These are phyloP conservation scores for Alternaria sp. DNA, from an alignment of 2,329 filamentous ascomycete species.

Conservation along the genomic window DNA sequence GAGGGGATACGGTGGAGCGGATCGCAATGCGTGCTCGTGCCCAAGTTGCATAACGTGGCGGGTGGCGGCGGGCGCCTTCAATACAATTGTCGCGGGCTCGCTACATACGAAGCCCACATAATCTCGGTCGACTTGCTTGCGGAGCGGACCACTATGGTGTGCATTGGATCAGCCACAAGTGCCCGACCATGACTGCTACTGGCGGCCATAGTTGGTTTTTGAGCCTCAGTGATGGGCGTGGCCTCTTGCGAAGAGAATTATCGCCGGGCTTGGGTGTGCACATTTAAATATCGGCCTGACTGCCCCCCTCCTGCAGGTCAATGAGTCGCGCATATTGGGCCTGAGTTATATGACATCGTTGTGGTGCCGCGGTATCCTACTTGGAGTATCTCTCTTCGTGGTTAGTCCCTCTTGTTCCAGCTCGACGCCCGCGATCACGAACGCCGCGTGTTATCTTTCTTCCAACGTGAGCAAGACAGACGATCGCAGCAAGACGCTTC, in stretches of 20 bases:
- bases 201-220: slow-evolving; percentile 3
- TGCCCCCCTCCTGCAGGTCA: slow-evolving; percentile 17
- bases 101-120: slow-evolving; percentile 37
- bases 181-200: slow-evolving; percentile 12
- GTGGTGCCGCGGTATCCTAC: slow-evolving; percentile 15
- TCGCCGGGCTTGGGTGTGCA: slow-evolving; percentile 1
- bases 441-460: not conserved
- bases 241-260: not conserved
- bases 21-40: not conserved
- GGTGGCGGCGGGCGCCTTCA: slow-evolving; percentile 7
- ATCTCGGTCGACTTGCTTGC: slow-evolving; percentile 20
- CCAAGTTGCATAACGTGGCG: not conserved
- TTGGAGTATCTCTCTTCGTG: slow-evolving; percentile 7
- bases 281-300: slow-evolving; percentile 17
- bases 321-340: slow-evolving; percentile 22
- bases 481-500: not conserved
- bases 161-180: slow-evolving; percentile 19
- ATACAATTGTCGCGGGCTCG: not conserved
- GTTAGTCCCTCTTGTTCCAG: not conserved
- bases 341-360: slow-evolving; percentile 16
- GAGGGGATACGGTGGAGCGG: slow-evolving; percentile 11
- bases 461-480: not conserved
- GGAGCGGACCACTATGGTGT: slow-evolving; percentile 22
- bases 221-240: not conserved
- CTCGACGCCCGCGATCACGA: not conserved